phyloP scores from a whole-genome alignment of 495 filamentous ascomycete genomes.

The Penicillium tannophilum region DNA sequence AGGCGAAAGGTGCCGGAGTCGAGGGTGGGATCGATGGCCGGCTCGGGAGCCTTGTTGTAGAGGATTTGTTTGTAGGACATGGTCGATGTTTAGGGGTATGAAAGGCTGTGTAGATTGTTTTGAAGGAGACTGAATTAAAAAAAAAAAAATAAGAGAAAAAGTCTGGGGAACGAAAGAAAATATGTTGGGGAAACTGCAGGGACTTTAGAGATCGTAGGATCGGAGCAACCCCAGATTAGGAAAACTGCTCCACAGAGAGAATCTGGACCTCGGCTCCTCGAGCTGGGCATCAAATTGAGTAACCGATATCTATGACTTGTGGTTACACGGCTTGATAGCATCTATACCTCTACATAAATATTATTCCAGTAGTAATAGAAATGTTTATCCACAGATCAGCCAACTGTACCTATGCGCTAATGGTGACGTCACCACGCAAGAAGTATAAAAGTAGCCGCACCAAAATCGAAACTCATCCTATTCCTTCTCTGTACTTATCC shows the following conservation, averaged over 20 bases:
- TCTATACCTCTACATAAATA: too few relatives aligned
- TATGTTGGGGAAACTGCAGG: not conserved
- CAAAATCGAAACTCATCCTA: not conserved
- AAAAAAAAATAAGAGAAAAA: not conserved
- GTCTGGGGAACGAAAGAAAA: not conserved
- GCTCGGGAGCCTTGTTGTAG: slow-evolving; percentile 41
- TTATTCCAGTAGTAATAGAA: too few relatives aligned
- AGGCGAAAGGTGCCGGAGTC: slow-evolving; percentile 56
- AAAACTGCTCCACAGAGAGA: slow-evolving; percentile 25
- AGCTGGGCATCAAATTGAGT: slow-evolving; percentile 5
- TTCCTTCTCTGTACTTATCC: not conserved
- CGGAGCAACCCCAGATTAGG: slow-evolving; percentile 35
- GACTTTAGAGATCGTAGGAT: slow-evolving; percentile 5
- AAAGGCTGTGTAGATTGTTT: not conserved
- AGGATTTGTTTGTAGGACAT: slow-evolving; percentile 49
- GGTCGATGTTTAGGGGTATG: not conserved
- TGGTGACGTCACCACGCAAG: slow-evolving; percentile 23
- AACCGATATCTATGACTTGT: not conserved
- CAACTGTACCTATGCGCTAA: slow-evolving; percentile 13
- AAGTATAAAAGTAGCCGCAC: slow-evolving; percentile 1
- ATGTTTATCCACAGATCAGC: not conserved
- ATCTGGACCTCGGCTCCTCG: slow-evolving; percentile 26
- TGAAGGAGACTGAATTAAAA: not conserved
- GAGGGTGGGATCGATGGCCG: slow-evolving; percentile 45
- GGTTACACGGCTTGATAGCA: not conserved